Evolutionary conservation across 495 filamentous ascomycete species (phyloP).

Genomic region (Annulohypoxylon nitens): DNA sequence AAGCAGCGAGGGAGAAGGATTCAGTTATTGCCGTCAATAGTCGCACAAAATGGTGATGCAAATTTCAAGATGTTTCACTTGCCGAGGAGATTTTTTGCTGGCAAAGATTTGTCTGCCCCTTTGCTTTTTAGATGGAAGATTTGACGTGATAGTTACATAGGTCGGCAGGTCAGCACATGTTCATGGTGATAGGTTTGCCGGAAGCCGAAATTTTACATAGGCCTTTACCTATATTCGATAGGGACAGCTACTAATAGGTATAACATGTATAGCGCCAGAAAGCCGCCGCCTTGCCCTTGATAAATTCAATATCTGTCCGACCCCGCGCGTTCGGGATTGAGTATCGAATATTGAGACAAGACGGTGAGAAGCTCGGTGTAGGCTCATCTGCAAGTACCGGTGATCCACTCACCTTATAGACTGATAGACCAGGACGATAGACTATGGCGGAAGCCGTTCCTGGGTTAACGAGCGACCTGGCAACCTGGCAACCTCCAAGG

Average conservation of each 20-base stretch:
- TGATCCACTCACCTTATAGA: slow-evolving; percentile 9
- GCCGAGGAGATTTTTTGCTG: slow-evolving; percentile 34
- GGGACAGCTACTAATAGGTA: not conserved
- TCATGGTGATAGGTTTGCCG: not conserved
- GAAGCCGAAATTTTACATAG: not conserved
- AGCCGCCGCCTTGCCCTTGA: slow-evolving; percentile 1
- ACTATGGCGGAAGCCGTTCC: not conserved
- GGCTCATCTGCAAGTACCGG: slow-evolving; percentile 14
- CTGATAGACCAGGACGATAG: not conserved
- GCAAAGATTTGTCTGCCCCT: slow-evolving; percentile 15
- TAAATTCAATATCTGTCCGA: not conserved
- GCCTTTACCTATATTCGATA: not conserved
- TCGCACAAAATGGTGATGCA: slow-evolving; percentile 34
- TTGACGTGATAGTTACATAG: slow-evolving; percentile 1
- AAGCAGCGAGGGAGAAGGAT: slow-evolving; percentile 10
- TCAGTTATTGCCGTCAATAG: slow-evolving; percentile 6
- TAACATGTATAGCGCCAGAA: not conserved
- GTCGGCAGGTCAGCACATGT: too few species aligned
- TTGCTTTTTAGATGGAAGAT: slow-evolving; percentile 1
- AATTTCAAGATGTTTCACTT: slow-evolving; percentile 49
- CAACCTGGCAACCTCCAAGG: slow-evolving; percentile 4
- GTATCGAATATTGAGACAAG: slow-evolving; percentile 7
- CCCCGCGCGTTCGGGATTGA: slow-evolving; percentile 12
- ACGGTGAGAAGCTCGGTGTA: slow-evolving; percentile 34
- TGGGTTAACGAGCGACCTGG: slow-evolving; percentile 2